Evolutionary conservation across 257 asterid species (phyloP), one percentile per base, ranked within the genome.

Genomic region (Scutellaria barbata): DNA sequence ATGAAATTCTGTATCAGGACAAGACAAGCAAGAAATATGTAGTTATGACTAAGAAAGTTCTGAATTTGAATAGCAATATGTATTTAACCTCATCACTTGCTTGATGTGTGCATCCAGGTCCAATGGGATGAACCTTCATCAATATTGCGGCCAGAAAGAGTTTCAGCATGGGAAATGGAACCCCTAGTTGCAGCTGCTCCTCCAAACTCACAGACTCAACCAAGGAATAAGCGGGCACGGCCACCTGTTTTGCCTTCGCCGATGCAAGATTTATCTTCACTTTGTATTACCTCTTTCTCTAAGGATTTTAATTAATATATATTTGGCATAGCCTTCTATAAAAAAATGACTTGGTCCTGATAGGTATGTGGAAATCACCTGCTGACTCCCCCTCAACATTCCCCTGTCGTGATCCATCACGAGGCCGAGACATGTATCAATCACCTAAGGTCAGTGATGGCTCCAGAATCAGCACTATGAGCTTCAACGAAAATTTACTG

Each of bases 51-150:
- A 56, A 33, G 14, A 45, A 54, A 54, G 50, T 74, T 41, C 40
- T 72, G 62, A 60, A 65, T 69, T 54, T 63, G 73, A 71, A 53
- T 65, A 16, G 9, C 47, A 12, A 35, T 69, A 13, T 64, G 10
- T 41, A 51, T 45, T 8, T 61, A 48, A 16, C 39, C 16, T 76
- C 16, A 3, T 41, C 35, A 42, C 17, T 11, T 30, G 39, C 52
- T 74, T 40, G 18, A 66, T 78, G 25, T 70, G 37, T 61, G 10
- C 37, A 57, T 76, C 59, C 96, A 95, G 99, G 98, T 92, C 72
- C 98, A 95, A 68, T 95, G 99, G 99, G 99, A 95, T 79, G 99
- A 95, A 74, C 96, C 94, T 42, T 90, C 99, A 42, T 74, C 95
- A 51, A 86, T 89, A 58, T 46, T 85, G 76, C 99, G 99, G 16